phyloP scores from a whole-genome alignment of 2,329 filamentous ascomycete genomes.

The Keithomyces neogunnii region DNA sequence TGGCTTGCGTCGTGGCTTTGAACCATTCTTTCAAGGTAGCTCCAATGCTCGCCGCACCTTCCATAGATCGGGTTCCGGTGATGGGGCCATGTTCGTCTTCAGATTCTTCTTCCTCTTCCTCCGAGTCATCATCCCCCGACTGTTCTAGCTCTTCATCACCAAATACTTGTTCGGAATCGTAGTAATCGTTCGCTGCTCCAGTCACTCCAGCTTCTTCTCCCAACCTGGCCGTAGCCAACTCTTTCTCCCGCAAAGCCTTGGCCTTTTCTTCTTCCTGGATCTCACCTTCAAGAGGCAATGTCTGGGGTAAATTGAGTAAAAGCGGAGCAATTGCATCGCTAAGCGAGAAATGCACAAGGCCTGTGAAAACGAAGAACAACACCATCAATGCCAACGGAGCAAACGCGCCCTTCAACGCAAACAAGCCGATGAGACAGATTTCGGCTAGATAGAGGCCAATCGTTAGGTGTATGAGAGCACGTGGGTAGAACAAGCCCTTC shows the following conservation, averaged over 20 bases:
- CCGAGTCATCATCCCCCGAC: slow-evolving; percentile 20
- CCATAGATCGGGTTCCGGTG: slow-evolving; percentile 24
- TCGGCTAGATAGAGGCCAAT: slow-evolving; percentile 78
- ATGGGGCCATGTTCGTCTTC: slow-evolving; percentile 17
- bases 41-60: slow-evolving; percentile 28
- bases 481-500: slow-evolving; percentile 78
- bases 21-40: slow-evolving; percentile 23
- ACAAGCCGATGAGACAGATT: slow-evolving; percentile 76
- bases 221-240: slow-evolving; percentile 14
- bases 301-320: slow-evolving; percentile 70
- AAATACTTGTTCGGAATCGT: slow-evolving; percentile 24
- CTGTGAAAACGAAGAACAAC: slow-evolving; percentile 64
- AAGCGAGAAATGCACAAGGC: slow-evolving; percentile 67
- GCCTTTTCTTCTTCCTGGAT: slow-evolving; percentile 36
- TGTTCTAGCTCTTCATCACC: slow-evolving; percentile 21
- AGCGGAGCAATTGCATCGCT: slow-evolving; percentile 68
- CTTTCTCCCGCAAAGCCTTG: slow-evolving; percentile 26
- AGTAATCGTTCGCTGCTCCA: slow-evolving; percentile 26
- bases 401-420: slow-evolving; percentile 58
- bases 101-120: slow-evolving; percentile 13
- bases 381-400: slow-evolving; percentile 71
- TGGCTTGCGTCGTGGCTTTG: slow-evolving; percentile 28
- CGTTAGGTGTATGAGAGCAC: slow-evolving; percentile 79
- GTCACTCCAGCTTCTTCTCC: slow-evolving; percentile 10
- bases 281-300: slow-evolving; percentile 50